A percentile compares a stretch with the other conserved stretches of the same genome.
These are phyloP conservation scores for Sporothrix phasma DNA, from an alignment of 2,329 filamentous ascomycete species.

Conservation along the genomic window DNA sequence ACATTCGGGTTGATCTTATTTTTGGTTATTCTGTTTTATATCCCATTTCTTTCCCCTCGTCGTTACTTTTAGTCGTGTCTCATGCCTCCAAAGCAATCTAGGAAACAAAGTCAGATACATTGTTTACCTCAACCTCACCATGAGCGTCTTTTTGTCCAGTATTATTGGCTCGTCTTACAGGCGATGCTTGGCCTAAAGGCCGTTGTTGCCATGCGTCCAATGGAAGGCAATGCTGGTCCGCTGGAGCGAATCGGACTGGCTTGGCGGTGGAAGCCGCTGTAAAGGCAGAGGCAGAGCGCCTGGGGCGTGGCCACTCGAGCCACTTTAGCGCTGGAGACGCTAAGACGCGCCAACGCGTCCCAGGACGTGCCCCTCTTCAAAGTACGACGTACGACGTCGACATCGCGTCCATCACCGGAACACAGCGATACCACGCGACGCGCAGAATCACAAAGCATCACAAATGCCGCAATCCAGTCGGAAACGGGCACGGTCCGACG, in stretches of 20 bases:
- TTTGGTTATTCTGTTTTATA: too few relatives aligned
- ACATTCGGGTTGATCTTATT: too few relatives aligned
- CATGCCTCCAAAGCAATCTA: background rate
- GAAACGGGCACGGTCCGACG: background rate
- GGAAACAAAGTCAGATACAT: background rate
- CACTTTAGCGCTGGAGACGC: background rate
- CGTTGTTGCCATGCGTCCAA: too few relatives aligned
- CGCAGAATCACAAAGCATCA: background rate
- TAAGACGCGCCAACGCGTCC: constrained; percentile 3
- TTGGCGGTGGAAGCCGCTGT: too few relatives aligned
- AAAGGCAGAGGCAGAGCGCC: background rate
- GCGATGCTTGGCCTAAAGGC: background rate
- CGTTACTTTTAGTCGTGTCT: too few relatives aligned
- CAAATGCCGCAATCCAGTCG: background rate
- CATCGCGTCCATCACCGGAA: background rate
- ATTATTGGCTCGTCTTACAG: background rate
- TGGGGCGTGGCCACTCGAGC: background rate
- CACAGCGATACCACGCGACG: background rate
- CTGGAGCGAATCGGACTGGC: too few relatives aligned
- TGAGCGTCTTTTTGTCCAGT: background rate
- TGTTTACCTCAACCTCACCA: background rate
- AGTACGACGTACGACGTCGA: too few relatives aligned
- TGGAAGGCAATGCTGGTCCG: too few relatives aligned
- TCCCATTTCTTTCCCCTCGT: too few relatives aligned
- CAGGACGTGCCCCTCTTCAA: background rate